Base-by-base conservation (phyloP, 306 rosid species). In the Aeschynomene evenia region DNA sequence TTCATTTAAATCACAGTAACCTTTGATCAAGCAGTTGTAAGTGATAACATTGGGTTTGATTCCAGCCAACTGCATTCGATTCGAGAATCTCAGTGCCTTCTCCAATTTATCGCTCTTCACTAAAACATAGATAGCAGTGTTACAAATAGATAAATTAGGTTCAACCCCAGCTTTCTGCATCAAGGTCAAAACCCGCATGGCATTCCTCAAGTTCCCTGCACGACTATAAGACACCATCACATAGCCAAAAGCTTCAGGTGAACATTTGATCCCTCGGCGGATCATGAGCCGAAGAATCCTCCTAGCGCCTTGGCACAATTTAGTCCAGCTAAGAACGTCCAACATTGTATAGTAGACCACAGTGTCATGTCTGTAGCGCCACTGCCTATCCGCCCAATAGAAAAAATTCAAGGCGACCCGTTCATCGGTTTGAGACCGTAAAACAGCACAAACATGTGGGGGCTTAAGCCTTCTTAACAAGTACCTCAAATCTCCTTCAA, bases 161-260 rank as follows among this genome's bases (percentile, higher is more conserved):
- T 90, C 92, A 63, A 90, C 85, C 58, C 98, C 95, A 15, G 96
- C 94, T 75, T 45, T 93, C 75, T 90, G 98, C 98, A 93, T 90
- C 83, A 93, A 80, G 18, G 91, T 93, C 88, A 93, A 72, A 70
- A 85, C 61, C 56, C 39, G 72, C 88, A 90, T 29, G 1, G 96
- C 88, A 62, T 85, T 78, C 82, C 91, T 80, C 79, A 93, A 74
- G 79, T 66, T 88, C 13, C 94, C 87, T 0, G 97, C 97, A 49
- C 92, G 84, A 37, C 97, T 88, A 76, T 88, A 93, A 6, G 96
- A 86, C 46, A 85, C 83, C 96, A 88, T 90, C 64, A 90, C 85
- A 59, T 71, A 85, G 3, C 97, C 84, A 82, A 89, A 93, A 69
- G 88, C 97, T 62, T 86, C 87, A 1, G 97, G 82, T 1, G 66